Evolutionary conservation across 75 land plant genomes (phyloP).

Genomic region (Gnetum montanum): DNA sequence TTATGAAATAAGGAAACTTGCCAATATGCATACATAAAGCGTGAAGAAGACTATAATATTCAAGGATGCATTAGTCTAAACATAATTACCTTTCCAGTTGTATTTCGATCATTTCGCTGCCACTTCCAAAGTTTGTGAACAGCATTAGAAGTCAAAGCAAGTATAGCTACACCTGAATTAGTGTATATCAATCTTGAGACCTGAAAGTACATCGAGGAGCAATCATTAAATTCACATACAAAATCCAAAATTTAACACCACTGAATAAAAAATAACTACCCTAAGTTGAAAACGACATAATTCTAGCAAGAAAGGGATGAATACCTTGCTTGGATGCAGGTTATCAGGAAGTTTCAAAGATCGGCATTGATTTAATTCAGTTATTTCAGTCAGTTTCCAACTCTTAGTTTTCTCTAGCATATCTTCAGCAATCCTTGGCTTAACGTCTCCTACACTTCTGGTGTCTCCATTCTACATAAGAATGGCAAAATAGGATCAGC

Average conservation of each 20-base stretch:
- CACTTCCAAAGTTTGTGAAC: conserved; percentile 72
- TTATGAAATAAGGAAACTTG: not conserved
- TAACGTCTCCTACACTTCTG: conserved; percentile 48
- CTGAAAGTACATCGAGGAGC: conserved; percentile 8
- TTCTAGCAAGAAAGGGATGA: not conserved
- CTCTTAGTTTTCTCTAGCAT: conserved; percentile 38
- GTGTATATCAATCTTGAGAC: conserved; percentile 54
- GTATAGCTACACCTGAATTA: conserved; percentile 55
- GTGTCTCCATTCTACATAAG: conserved; percentile 48
- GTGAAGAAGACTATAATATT: not conserved
- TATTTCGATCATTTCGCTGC: conserved; percentile 48
- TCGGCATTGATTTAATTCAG: conserved; percentile 41
- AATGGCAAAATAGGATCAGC: no score
- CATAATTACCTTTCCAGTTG: conserved; percentile 28
- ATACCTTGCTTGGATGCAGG: conserved; percentile 37
- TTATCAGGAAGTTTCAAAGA: conserved; percentile 48
- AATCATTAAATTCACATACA: not conserved
- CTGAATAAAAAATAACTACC: not conserved
- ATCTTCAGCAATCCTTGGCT: conserved; percentile 65
- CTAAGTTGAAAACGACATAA: not conserved
- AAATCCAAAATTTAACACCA: not conserved
- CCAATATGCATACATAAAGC: not conserved
- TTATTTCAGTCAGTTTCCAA: conserved; percentile 65
- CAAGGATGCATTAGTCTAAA: no score
- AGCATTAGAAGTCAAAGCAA: conserved; percentile 56